Evolutionary conservation across 2,329 filamentous ascomycete genomes (phyloP).

Genomic region (Thyridium curvatum): DNA sequence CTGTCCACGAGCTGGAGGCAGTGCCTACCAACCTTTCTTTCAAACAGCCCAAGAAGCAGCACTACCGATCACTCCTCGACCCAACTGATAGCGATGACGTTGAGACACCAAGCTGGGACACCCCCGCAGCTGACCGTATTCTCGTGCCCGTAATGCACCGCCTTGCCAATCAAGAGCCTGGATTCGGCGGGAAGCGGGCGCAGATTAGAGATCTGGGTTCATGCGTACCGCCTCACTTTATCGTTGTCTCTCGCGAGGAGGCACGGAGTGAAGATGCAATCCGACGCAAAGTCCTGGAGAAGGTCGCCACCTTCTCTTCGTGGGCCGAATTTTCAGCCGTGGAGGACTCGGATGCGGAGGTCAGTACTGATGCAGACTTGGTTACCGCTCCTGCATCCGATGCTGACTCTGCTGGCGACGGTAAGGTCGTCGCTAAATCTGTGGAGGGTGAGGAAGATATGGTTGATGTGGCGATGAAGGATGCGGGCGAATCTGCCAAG

Average conservation of each 20-base stretch:
- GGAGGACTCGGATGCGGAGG: conserved; percentile 32
- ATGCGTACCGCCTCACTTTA: conserved; percentile 54
- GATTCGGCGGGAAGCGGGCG: too few relatives aligned
- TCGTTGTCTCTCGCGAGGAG: conserved; percentile 70
- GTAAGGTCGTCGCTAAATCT: conserved; percentile 69
- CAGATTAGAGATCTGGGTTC: too few relatives aligned
- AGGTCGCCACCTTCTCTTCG: conserved; percentile 71
- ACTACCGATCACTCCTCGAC: conserved; percentile 43
- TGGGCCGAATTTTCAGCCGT: conserved; percentile 54
- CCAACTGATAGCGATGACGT: conserved; percentile 35
- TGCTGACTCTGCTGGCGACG: conserved; percentile 60
- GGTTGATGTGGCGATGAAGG: conserved; percentile 83
- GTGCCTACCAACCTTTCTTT: conserved; percentile 71
- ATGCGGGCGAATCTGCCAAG: conserved; percentile 33
- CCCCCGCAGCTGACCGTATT: conserved; percentile 57
- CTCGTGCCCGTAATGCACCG: conserved; percentile 66
- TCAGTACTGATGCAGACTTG: conserved; percentile 55
- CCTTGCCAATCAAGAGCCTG: too few relatives aligned
- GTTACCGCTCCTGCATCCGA: conserved; percentile 59
- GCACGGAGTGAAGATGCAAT: conserved; percentile 61
- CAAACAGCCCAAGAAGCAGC: conserved; percentile 39
- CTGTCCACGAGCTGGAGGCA: conserved; percentile 71
- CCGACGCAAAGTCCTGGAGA: conserved; percentile 71
- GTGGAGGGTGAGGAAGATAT: conserved; percentile 86
- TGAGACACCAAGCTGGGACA: conserved; percentile 47